Conservation (phyloP, 306 rosid genomes). For the Pterocarpus macrocarpus region DNA sequence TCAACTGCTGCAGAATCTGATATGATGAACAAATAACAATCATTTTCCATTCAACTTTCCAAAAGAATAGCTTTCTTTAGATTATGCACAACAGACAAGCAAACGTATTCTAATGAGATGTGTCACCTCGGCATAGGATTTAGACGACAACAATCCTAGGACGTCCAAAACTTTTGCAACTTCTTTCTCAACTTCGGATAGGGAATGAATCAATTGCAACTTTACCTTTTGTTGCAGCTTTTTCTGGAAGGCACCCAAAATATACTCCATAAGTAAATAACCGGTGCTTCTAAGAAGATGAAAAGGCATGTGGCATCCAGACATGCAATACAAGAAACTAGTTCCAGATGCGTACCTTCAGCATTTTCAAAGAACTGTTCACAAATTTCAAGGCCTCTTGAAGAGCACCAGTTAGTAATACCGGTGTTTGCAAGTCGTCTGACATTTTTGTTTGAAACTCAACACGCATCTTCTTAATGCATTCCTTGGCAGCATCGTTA, state of each 20-base stretch:
- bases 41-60: conserved; percentile 1
- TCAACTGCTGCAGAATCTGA: conserved; percentile 87
- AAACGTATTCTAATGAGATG: conserved; percentile 11
- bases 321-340: conserved; percentile 8
- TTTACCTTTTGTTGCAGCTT: conserved; percentile 71
- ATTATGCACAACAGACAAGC: not conserved
- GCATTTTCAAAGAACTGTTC: conserved; percentile 70
- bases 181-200: conserved; percentile 69
- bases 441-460: conserved; percentile 89
- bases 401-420: conserved; percentile 79
- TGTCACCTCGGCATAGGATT: conserved; percentile 74
- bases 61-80: not conserved
- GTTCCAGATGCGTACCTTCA: conserved; percentile 65
- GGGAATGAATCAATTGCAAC: conserved; percentile 66
- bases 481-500: conserved; percentile 67
- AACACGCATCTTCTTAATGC: conserved; percentile 64
- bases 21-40: conserved; percentile 20
- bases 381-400: conserved; percentile 85
- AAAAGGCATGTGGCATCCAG: conserved; percentile 2
- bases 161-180: conserved; percentile 59
- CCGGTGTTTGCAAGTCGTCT: conserved; percentile 95
- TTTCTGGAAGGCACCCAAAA: conserved; percentile 61
- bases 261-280: conserved; percentile 42
- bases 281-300: not conserved
- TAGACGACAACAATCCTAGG: conserved; percentile 71